Percentiles rank a stretch among this genome's conserved stretches.
These are phyloP conservation scores for Colletotrichum lindemuthianum DNA, from an alignment of 2,329 filamentous ascomycete species.

Conservation along the genomic window DNA sequence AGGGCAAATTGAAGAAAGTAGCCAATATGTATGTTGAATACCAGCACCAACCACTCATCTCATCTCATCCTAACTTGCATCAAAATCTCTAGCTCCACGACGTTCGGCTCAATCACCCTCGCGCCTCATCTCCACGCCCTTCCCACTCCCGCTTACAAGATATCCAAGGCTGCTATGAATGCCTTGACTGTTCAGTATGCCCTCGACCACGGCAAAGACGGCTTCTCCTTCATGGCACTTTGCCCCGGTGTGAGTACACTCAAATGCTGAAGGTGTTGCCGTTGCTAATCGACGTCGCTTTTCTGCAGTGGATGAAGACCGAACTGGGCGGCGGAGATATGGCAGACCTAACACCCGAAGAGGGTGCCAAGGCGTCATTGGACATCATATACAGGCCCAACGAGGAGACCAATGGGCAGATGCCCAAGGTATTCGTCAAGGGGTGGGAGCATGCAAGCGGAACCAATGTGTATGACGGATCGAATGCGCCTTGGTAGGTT, in stretches of 20 bases:
- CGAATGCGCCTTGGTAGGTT: not conserved
- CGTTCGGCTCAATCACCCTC: constrained; percentile 52
- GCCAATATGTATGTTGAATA: constrained; percentile 46
- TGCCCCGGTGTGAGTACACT: constrained; percentile 53
- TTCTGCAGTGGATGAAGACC: constrained; percentile 55
- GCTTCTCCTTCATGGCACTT: constrained; percentile 54
- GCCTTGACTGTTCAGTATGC: constrained; percentile 57
- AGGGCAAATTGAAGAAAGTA: constrained; percentile 52
- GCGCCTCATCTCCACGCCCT: constrained; percentile 37
- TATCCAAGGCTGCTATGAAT: constrained; percentile 58
- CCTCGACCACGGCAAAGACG: constrained; percentile 46
- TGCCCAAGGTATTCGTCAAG: constrained; percentile 33
- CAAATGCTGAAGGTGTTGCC: constrained; percentile 8
- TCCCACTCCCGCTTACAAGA: constrained; percentile 53
- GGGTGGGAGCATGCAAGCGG: constrained; percentile 30
- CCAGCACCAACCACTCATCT: not conserved
- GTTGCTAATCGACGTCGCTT: not conserved
- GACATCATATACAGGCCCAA: constrained; percentile 21
- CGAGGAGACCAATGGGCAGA: constrained; percentile 32
- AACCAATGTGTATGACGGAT: constrained; percentile 25
- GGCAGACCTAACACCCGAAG: constrained; percentile 53
- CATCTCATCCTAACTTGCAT: not conserved
- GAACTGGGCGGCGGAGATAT: constrained; percentile 49
- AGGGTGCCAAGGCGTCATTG: constrained; percentile 44
- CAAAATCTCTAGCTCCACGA: constrained; percentile 36